Evolutionary conservation across 225 moss, liverwort and hornwort species (phyloP), one percentile per base, ranked within the genome.

Genomic region (Asterella californica): DNA sequence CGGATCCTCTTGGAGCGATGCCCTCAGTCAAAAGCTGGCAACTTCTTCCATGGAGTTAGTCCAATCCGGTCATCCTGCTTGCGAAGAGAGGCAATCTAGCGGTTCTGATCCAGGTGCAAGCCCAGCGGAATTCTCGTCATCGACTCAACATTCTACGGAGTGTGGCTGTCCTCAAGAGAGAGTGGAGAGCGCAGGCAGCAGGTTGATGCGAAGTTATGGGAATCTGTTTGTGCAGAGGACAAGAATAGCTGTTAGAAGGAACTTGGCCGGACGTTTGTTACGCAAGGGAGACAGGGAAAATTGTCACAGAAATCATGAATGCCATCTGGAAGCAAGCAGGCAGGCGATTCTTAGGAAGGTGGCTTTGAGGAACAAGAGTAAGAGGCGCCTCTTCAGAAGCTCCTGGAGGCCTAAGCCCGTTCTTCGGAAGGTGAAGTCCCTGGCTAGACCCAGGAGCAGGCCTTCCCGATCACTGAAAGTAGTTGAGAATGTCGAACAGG

Each of bases 401-500:
- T 38, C 67, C 0, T 72, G 54, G 79, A 87, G 69, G 72, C 78
- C 77, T 1, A 76, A 70, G 57, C 17, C 76, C 0, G 42, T 69
- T 6, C 38, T 79, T 22, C 69, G 81, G 53, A 83, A 74, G 65
- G 81, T 71, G 25, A 87, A 79, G 71, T 83, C 83, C 11, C 14
- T 86, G 34, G 71, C 81, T 5, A 81, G 38, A 33, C 37, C 24
- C 12, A 62, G 81, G 21, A 68, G 76, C 38, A 65, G 76, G 72
- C 12, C 47, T 17, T 66, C 78, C 2, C 36, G 50, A 0, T 46
- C 47, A 82, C 84, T 83, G 0, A 87, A 84, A 37, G 79, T 82
- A 36, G 83, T 85, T 0, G 88, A 85, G 77, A 81, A 85, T 67
- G 90, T 82, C 0, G 91, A 89, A 1, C 53, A 86, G 54, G 93